phyloP scores from a whole-genome alignment of 2,329 filamentous ascomycete species.

The Penicillium vulpinum region DNA sequence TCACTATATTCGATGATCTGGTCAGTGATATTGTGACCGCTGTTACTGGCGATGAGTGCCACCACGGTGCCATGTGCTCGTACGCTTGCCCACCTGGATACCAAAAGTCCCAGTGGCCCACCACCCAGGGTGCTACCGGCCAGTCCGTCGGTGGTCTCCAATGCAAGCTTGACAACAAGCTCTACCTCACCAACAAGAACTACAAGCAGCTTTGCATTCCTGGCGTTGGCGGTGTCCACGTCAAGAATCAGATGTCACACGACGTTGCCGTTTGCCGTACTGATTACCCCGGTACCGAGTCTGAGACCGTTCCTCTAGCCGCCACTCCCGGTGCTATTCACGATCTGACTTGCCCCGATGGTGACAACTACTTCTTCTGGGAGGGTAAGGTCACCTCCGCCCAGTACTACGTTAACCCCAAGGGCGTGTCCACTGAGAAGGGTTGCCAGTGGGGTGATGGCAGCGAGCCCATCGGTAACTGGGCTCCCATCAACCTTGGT shows the following conservation, averaged over 20 bases:
- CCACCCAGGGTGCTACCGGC: conserved; percentile 71
- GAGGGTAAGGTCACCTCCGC: conserved; percentile 73
- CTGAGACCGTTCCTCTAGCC: conserved; percentile 76
- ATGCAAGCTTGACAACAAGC: conserved; percentile 71
- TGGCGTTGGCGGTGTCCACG: conserved; percentile 68
- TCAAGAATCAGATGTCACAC: conserved; percentile 71
- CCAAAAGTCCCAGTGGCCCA: conserved; percentile 88
- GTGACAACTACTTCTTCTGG: conserved; percentile 75
- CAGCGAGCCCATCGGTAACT: conserved; percentile 69
- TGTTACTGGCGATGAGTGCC: conserved; percentile 62
- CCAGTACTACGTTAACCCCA: conserved; percentile 95
- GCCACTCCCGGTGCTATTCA: conserved; percentile 60
- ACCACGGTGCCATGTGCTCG: conserved; percentile 72
- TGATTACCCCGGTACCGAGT: conserved; percentile 91
- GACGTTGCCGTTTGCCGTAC: conserved; percentile 83
- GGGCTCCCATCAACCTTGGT: conserved; percentile 81
- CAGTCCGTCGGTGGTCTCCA: conserved; percentile 86
- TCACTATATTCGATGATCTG: conserved; percentile 52
- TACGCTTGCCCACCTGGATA: conserved; percentile 91
- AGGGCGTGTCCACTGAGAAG: conserved; percentile 64
- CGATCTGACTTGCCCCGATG: conserved; percentile 73
- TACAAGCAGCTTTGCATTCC: conserved; percentile 70
- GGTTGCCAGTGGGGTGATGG: conserved; percentile 76
- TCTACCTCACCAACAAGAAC: conserved; percentile 72
- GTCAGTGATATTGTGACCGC: conserved; percentile 68